Conservation (phyloP, 139 green algal genomes). For the Coccomyxa sp. region DNA sequence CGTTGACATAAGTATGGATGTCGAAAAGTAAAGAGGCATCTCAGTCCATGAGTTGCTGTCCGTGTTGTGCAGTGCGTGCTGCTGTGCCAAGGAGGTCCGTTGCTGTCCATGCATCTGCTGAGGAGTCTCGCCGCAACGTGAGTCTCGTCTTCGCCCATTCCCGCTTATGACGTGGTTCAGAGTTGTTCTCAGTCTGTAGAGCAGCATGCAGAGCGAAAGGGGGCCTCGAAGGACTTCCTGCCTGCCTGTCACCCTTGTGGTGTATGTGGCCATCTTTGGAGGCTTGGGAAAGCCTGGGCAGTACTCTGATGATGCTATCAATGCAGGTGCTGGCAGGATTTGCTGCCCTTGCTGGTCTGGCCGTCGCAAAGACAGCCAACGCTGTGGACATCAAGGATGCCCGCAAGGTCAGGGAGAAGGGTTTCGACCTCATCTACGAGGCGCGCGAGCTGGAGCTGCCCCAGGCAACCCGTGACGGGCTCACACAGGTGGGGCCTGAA, state of each 20-base stretch:
- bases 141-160: neutral
- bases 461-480: conserved; percentile 68
- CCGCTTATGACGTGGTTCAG: neutral
- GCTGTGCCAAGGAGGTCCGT: neutral
- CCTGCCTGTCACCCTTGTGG: neutral
- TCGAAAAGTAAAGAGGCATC: neutral
- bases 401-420: conserved; percentile 42
- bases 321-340: conserved; percentile 64
- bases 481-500: conserved; percentile 46
- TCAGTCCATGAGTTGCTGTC: neutral
- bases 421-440: conserved; percentile 94
- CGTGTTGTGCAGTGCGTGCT: neutral
- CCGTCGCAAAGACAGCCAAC: conserved; percentile 30
- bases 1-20: neutral
- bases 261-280: neutral
- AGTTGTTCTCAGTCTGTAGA: neutral
- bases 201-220: neutral
- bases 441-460: conserved; percentile 81
- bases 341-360: conserved; percentile 54
- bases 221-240: too few relatives aligned
- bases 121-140: conserved; percentile 1
- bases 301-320: neutral
- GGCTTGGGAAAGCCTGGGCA: neutral
- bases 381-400: conserved; percentile 83
- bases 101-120: neutral